Evolutionary conservation across 2,329 filamentous ascomycete species (phyloP).

Genomic region (Fusarium sp.): DNA sequence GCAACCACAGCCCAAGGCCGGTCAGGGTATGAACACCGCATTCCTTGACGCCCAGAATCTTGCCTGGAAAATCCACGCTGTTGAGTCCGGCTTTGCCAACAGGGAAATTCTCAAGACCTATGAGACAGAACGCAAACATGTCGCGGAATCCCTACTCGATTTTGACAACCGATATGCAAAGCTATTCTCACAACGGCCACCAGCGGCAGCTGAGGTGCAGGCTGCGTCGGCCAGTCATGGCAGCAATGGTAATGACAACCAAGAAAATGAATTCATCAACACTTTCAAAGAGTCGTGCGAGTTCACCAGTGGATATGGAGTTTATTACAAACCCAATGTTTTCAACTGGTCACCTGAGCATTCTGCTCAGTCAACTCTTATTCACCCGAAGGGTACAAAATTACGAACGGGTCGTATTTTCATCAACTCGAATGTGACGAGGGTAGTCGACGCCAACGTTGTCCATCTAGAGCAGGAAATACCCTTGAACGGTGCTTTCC

Average conservation of each 20-base stretch:
- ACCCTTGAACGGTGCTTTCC: constrained; percentile 88
- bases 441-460: constrained; percentile 89
- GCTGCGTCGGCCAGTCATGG: constrained; percentile 66
- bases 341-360: constrained; percentile 87
- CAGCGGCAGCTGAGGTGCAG: constrained; percentile 78
- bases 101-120: constrained; percentile 85
- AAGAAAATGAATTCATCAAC: constrained; percentile 85
- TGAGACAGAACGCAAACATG: constrained; percentile 84
- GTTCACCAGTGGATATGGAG: constrained; percentile 93
- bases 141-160: constrained; percentile 85
- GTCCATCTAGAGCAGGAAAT: constrained; percentile 93
- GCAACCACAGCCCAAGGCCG: constrained; percentile 75
- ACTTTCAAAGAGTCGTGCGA: constrained; percentile 93
- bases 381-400: constrained; percentile 74
- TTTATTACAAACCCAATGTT: constrained; percentile 83
- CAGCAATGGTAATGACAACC: constrained; percentile 48
- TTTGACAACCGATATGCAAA: constrained; percentile 93
- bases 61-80: constrained; percentile 95
- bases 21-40: constrained; percentile 84
- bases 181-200: constrained; percentile 84
- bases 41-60: constrained; percentile 88
- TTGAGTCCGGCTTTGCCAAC: constrained; percentile 84
- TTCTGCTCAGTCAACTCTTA: constrained; percentile 76
- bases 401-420: constrained; percentile 82
- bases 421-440: constrained; percentile 83